Conservation (phyloP, 202 grass and related monocot genomes). For the Dendrocalamus latiflorus region DNA sequence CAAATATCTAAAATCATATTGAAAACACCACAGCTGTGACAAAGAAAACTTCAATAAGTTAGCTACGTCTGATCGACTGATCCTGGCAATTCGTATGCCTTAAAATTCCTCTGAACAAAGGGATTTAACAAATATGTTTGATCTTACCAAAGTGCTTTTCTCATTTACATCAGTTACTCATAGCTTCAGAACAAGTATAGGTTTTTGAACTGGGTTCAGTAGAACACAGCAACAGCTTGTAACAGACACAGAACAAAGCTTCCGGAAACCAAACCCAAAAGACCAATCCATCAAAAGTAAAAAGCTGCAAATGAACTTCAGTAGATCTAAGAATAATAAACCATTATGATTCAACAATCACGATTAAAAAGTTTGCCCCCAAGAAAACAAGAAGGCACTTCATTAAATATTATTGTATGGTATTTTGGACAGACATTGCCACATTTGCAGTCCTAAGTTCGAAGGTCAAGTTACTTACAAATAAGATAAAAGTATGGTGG, state of each 20-base stretch:
- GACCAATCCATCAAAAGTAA: not conserved
- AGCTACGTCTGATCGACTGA: not conserved
- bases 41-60: not conserved
- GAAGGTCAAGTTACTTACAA: not conserved
- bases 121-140: not conserved
- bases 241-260: not conserved
- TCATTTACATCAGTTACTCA: not conserved
- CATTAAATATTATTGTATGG: not conserved
- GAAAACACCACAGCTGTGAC: not conserved
- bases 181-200: not conserved
- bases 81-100: not conserved
- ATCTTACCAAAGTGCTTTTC: not conserved
- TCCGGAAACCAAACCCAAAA: not conserved
- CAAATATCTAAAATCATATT: not conserved
- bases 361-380: not conserved
- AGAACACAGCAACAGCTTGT: not conserved
- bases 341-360: not conserved
- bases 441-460: not conserved
- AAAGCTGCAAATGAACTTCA: not conserved
- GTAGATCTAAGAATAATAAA: not conserved
- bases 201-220: not conserved
- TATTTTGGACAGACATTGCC: not conserved
- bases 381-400: not conserved
- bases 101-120: not conserved
- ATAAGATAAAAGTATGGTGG: not conserved